phyloP scores from a whole-genome alignment of 805 yeast species.

The Millerozyma miso region DNA sequence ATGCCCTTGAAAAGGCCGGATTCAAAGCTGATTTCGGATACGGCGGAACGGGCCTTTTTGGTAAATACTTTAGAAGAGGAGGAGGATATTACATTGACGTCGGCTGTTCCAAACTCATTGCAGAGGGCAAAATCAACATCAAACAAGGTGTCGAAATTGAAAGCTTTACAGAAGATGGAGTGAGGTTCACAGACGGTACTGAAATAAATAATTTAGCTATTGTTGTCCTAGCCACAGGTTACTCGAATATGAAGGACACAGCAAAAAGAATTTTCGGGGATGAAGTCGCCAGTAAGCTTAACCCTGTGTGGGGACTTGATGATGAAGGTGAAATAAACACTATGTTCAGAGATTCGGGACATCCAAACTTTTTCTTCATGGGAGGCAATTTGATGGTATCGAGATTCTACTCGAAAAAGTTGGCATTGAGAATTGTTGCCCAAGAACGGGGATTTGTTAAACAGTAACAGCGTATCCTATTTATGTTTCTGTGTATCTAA shows the following conservation, averaged over 20 bases:
- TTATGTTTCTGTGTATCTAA: too few species aligned
- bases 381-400: slow-evolving; percentile 40
- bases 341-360: slow-evolving; percentile 37
- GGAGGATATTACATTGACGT: slow-evolving; percentile 47
- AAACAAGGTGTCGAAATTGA: slow-evolving; percentile 31
- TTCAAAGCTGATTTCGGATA: slow-evolving; percentile 40
- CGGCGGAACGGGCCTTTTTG: slow-evolving; percentile 41
- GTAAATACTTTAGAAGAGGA: slow-evolving; percentile 36
- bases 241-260: slow-evolving; percentile 38
- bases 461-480: too few species aligned
- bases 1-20: slow-evolving; percentile 29
- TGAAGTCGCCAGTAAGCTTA: slow-evolving; percentile 27
- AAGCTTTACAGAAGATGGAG: slow-evolving; percentile 33
- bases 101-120: slow-evolving; percentile 38
- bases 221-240: slow-evolving; percentile 45
- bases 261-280: slow-evolving; percentile 36
- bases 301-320: slow-evolving; percentile 42
- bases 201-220: slow-evolving; percentile 28
- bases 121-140: slow-evolving; percentile 34
- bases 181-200: slow-evolving; percentile 37
- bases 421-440: slow-evolving; percentile 40
- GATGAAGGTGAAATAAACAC: slow-evolving; percentile 40
- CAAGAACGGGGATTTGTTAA: slow-evolving; percentile 5
- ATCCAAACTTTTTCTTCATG: slow-evolving; percentile 37
- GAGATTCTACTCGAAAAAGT: slow-evolving; percentile 33